Evolutionary conservation across 495 filamentous ascomycete species (phyloP).

Genomic region (Parathielavia appendiculata): DNA sequence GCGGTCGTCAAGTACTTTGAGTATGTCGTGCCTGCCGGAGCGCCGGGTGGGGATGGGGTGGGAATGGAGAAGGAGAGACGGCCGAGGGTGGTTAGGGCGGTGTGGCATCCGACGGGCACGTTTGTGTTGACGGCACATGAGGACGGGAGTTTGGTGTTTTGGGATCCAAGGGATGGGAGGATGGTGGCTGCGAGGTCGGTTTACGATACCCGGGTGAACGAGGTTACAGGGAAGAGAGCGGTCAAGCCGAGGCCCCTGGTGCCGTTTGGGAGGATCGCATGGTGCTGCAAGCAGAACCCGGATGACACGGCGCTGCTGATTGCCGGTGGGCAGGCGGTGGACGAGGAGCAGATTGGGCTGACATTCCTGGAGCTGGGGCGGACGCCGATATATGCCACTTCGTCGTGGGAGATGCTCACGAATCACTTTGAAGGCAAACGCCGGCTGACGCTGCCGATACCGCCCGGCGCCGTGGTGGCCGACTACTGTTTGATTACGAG

Average conservation of each 20-base stretch:
- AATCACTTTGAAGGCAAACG: slow-evolving; percentile 70
- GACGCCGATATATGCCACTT: slow-evolving; percentile 86
- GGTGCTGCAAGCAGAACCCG: slow-evolving; percentile 88
- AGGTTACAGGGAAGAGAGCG: slow-evolving; percentile 34
- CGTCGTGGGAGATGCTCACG: slow-evolving; percentile 74
- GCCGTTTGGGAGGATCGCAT: slow-evolving; percentile 70
- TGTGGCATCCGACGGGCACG: slow-evolving; percentile 94
- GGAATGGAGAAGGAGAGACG: slow-evolving; percentile 50
- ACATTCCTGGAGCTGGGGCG: slow-evolving; percentile 84
- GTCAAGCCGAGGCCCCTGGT: slow-evolving; percentile 39
- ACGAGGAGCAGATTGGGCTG: slow-evolving; percentile 63
- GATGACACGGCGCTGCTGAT: slow-evolving; percentile 89
- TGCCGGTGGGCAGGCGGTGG: slow-evolving; percentile 67
- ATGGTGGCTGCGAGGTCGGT: slow-evolving; percentile 78
- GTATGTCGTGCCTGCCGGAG: slow-evolving; percentile 74
- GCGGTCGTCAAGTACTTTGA: slow-evolving; percentile 69
- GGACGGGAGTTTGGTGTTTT: slow-evolving; percentile 83
- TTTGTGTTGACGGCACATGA: slow-evolving; percentile 86
- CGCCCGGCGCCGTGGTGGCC: slow-evolving; percentile 70
- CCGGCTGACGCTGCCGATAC: slow-evolving; percentile 65
- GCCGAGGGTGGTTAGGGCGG: slow-evolving; percentile 68
- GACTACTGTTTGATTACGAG: slow-evolving; percentile 81
- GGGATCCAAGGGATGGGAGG: slow-evolving; percentile 90
- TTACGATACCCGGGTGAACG: slow-evolving; percentile 63
- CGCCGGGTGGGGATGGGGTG: slow-evolving; percentile 70